Base-by-base conservation (phyloP, 2,329 filamentous ascomycete genomes). In the Samsoniella hepiali region DNA sequence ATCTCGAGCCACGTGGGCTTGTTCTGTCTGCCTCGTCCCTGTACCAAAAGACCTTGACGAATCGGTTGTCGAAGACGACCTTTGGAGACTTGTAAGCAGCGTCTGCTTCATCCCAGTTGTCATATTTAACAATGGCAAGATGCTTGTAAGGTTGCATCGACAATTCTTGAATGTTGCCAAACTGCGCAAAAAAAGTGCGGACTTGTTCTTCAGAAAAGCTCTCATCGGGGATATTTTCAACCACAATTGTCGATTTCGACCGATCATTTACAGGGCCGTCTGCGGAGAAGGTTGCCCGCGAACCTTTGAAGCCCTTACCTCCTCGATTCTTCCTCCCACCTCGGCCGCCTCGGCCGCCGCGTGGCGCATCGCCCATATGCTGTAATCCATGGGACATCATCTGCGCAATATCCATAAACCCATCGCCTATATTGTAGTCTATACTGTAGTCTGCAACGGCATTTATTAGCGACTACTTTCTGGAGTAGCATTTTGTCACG, bases 21-120 rank as follows among this genome's bases (percentile, higher is more conserved):
- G 22, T 15, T 69, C 73, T 54, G 71, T 80, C 77, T 17, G 76
- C 74, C 32, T 82, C 81, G 6, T 84, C 82, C 68, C 86, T 88
- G 71, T 86, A 83, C 91, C 91, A 94, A 69, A 89, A 93, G 0
- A 94, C 88, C 69, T 92, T 93, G 56, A 95, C 91, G 69, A 95
- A 95, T 11, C 91, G 82, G 68, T 94, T 95, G 69, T 93, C 89
- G 71, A 94, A 95, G 51, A 95, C 88, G 54, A 88, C 88, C 71
- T 92, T 92, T 0, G 91, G 91, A 9, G 89, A 93, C 54, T 83
- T 82, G 72, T 91, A 92, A 2, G 91, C 91, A 17, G 84, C 83
- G 64, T 87, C 84, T 15, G 91, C 91, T 15, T 85, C 77, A 7
- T 81, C 81, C 82, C 88, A 90, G 49, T 81, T 81, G 58, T 86